Evolutionary conservation across 805 yeast genomes (phyloP).

Genomic region (Candida tammaniensis): DNA sequence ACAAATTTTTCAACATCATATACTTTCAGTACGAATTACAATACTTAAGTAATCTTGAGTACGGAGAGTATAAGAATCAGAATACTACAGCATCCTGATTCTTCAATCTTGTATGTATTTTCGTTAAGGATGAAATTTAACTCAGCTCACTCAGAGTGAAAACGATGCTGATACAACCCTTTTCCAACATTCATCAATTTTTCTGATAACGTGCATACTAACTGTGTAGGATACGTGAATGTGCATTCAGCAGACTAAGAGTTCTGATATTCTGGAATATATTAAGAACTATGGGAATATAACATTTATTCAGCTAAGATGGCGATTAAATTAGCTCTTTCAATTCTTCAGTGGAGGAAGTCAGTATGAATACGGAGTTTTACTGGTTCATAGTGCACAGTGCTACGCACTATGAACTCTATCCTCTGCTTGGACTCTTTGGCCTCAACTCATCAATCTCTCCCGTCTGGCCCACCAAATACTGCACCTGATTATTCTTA

Average conservation of each 20-base stretch:
- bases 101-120: slow-evolving; percentile 2
- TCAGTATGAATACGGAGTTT: no score
- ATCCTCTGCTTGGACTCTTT: slow-evolving; percentile 57
- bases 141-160: slow-evolving; percentile 58
- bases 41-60: no score
- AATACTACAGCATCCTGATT: background rate
- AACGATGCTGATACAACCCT: slow-evolving; percentile 49
- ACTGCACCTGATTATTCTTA: slow-evolving; percentile 42
- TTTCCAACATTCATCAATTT: slow-evolving; percentile 50
- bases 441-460: slow-evolving; percentile 84
- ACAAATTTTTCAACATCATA: no score
- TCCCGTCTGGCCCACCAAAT: slow-evolving; percentile 57
- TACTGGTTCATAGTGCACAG: background rate
- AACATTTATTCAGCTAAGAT: no score
- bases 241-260: no score
- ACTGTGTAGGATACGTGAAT: no score
- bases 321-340: no score
- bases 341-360: no score
- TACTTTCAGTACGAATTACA: no score
- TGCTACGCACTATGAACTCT: slow-evolving; percentile 2
- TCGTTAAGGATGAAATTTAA: slow-evolving; percentile 47
- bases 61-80: no score
- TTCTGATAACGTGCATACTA: slow-evolving; percentile 6
- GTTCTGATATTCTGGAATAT: no score
- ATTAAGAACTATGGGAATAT: no score